Percentiles rank a stretch among this genome's conserved stretches.
These are phyloP conservation scores for Arthroderma uncinatum DNA, from an alignment of 2,329 filamentous ascomycete genomes.

Conservation along the genomic window DNA sequence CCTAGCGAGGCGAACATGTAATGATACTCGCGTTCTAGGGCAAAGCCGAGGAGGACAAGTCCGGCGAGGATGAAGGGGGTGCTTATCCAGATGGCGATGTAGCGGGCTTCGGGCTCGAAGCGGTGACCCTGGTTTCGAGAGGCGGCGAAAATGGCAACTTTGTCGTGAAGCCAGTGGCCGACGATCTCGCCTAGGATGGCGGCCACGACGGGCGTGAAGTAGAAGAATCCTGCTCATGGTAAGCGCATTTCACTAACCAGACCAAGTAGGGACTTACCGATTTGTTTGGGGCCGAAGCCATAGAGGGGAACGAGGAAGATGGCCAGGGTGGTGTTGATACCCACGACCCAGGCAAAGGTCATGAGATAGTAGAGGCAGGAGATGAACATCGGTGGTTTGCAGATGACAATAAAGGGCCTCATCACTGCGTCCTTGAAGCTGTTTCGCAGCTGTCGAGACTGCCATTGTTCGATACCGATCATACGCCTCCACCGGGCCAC, in stretches of 20 bases:
- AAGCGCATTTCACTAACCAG: no score
- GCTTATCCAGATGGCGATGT: constrained; percentile 39
- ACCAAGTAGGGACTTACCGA: constrained; percentile 22
- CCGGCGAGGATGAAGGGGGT: constrained; percentile 42
- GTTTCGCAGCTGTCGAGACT: constrained; percentile 21
- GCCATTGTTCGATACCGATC: constrained; percentile 27
- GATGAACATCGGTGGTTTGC: constrained; percentile 31
- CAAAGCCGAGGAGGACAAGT: constrained; percentile 43
- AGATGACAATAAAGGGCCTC: constrained; percentile 28
- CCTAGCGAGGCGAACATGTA: constrained; percentile 41
- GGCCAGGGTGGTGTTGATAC: constrained; percentile 46
- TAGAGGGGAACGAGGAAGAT: constrained; percentile 44
- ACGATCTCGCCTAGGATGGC: constrained; percentile 43
- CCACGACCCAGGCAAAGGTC: constrained; percentile 35
- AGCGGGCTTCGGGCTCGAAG: constrained; percentile 47
- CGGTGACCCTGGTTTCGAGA: constrained; percentile 38
- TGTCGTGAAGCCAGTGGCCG: constrained; percentile 49
- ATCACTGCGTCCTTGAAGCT: constrained; percentile 27
- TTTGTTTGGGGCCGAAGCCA: constrained; percentile 40
- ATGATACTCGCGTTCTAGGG: constrained; percentile 41
- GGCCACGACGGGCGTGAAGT: constrained; percentile 48
- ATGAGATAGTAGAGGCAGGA: constrained; percentile 31
- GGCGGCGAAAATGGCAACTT: constrained; percentile 38
- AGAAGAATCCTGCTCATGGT: constrained; percentile 35
- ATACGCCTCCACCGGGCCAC: constrained; percentile 23